These are phyloP conservation scores for Aspergillus alliaceus DNA, from an alignment of 2,329 filamentous ascomycete species.

Conservation along the genomic window DNA sequence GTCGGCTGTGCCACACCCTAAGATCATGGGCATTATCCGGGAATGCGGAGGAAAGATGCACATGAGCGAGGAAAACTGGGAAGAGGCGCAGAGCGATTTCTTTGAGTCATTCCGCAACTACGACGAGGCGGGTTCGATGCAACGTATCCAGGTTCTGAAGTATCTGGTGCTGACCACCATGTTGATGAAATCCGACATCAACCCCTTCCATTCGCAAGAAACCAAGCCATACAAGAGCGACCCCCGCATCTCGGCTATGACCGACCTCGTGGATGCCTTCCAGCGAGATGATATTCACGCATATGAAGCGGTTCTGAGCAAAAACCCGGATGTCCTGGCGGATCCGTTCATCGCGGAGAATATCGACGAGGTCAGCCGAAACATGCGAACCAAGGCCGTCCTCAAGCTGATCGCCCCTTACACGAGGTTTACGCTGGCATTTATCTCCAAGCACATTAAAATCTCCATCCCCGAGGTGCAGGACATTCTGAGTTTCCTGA, in stretches of 20 bases:
- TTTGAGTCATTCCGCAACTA: slow-evolving; percentile 99
- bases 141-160: slow-evolving; percentile 95
- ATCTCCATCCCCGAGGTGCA: slow-evolving; percentile 84
- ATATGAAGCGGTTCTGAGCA: slow-evolving; percentile 84
- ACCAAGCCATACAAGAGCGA: slow-evolving; percentile 98
- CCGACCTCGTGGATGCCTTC: slow-evolving; percentile 92
- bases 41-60: slow-evolving; percentile 99
- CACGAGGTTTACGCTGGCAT: slow-evolving; percentile 82
- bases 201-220: slow-evolving; percentile 97
- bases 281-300: slow-evolving; percentile 90
- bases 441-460: slow-evolving; percentile 84
- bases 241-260: slow-evolving; percentile 94
- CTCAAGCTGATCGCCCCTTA: slow-evolving; percentile 93
- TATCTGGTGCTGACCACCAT: slow-evolving; percentile 96
- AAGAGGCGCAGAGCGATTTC: slow-evolving; percentile 94
- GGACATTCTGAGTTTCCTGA: slow-evolving; percentile 93
- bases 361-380: slow-evolving; percentile 97
- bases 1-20: slow-evolving; percentile 96
- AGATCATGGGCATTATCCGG: slow-evolving; percentile 98
- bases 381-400: slow-evolving; percentile 95
- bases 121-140: slow-evolving; percentile 93
- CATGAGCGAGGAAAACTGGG: slow-evolving; percentile 99
- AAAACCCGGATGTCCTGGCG: slow-evolving; percentile 82
- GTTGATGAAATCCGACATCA: slow-evolving; percentile 98
- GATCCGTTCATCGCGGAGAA: slow-evolving; percentile 98